Evolutionary conservation across 306 rosid species (phyloP).

Genomic region (Oemleria cerasiformis): DNA sequence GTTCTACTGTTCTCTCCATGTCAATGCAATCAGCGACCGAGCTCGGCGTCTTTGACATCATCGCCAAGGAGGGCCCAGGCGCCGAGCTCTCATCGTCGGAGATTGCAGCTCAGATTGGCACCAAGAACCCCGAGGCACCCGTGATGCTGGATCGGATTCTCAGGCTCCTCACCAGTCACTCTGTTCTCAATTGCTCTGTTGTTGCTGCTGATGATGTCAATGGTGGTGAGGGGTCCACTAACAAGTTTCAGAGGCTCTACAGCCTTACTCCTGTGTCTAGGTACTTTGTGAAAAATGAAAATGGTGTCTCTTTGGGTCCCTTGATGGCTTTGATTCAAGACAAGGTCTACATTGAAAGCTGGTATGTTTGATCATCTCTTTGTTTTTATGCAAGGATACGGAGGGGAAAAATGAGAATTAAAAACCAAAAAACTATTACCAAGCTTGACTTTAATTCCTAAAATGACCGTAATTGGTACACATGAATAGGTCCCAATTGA

Average conservation of each 20-base stretch:
- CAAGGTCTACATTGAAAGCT: slow-evolving; percentile 32
- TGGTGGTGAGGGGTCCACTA: background rate
- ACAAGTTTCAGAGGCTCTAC: slow-evolving; percentile 26
- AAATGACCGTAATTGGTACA: background rate
- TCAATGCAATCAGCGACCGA: slow-evolving; percentile 38
- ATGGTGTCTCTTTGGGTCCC: slow-evolving; percentile 46
- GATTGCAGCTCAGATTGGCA: slow-evolving; percentile 20
- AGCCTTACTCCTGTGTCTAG: slow-evolving; percentile 38
- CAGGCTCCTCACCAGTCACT: slow-evolving; percentile 43
- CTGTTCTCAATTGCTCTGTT: slow-evolving; percentile 35
- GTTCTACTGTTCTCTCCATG: slow-evolving; percentile 26
- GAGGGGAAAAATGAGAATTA: too few relatives aligned
- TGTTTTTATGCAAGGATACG: too few relatives aligned
- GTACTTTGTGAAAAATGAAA: slow-evolving; percentile 28
- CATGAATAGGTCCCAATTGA: slow-evolving; percentile 35
- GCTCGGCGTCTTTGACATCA: slow-evolving; percentile 51
- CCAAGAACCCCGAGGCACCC: slow-evolving; percentile 39
- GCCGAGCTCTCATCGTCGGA: slow-evolving; percentile 31
- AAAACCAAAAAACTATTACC: too few relatives aligned
- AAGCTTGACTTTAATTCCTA: background rate
- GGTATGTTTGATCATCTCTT: slow-evolving; percentile 36
- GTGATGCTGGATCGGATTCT: slow-evolving; percentile 53
- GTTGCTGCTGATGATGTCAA: background rate
- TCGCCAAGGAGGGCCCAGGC: slow-evolving; percentile 36
- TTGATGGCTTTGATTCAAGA: slow-evolving; percentile 22